Percentiles rank a stretch among this genome's conserved stretches.
These are phyloP conservation scores for Suhomyces anneliseae DNA, from an alignment of 1,139 yeast species.

Conservation along the genomic window DNA sequence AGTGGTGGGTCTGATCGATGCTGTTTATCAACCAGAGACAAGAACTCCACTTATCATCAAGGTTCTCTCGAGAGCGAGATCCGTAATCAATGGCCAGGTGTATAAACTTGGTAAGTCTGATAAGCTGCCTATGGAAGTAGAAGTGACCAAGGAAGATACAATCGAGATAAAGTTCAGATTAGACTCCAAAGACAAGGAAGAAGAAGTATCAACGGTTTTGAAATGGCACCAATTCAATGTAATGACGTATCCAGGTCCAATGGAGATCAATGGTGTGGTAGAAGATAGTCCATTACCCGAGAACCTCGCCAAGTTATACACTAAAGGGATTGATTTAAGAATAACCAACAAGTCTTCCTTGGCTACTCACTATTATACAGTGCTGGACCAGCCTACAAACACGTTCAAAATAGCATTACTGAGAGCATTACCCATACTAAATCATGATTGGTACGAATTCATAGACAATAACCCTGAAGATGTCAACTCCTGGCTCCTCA, in stretches of 20 bases:
- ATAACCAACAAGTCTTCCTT: conserved; percentile 18
- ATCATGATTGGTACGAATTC: conserved; percentile 22
- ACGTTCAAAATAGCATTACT: conserved; percentile 21
- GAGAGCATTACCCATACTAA: conserved; percentile 29
- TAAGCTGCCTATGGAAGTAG: conserved; percentile 17
- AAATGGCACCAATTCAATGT: conserved; percentile 28
- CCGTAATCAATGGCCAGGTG: conserved; percentile 29
- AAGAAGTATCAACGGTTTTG: conserved; percentile 16
- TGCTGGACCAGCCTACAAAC: conserved; percentile 12
- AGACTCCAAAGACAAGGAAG: conserved; percentile 15
- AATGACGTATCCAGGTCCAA: conserved; percentile 8
- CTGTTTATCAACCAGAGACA: conserved; percentile 10
- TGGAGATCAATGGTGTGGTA: conserved; percentile 3
- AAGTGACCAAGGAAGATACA: conserved; percentile 15
- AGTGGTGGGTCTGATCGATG: conserved; percentile 15
- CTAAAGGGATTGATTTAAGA: conserved; percentile 25
- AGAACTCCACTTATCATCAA: conserved; percentile 24
- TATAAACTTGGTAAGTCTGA: conserved; percentile 24
- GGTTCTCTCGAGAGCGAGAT: conserved; percentile 33
- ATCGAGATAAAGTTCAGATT: conserved; percentile 23
- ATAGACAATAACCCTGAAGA: conserved; percentile 14
- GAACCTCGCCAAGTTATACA: conserved; percentile 6
- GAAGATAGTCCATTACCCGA: conserved; percentile 3
- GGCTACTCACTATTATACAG: conserved; percentile 29
- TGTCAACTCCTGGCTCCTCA: conserved; percentile 24